phyloP scores from a whole-genome alignment of 257 asterid genomes.

The Rauvolfia tetraphylla region DNA sequence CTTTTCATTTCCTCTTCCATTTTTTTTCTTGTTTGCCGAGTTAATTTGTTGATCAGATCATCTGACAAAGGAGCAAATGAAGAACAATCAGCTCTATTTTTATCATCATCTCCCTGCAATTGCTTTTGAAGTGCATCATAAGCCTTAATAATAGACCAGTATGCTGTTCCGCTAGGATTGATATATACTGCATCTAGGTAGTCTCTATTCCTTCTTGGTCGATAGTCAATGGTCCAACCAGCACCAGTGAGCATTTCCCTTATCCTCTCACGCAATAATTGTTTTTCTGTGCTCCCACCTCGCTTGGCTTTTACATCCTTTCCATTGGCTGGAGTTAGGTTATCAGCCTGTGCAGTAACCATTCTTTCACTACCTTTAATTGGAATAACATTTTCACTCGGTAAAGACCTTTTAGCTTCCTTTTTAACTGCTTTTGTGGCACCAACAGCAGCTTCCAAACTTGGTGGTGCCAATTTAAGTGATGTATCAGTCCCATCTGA shows the following conservation, averaged over 20 bases:
- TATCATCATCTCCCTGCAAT: conserved; percentile 45
- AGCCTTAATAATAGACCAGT: conserved; percentile 96
- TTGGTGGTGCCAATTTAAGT: conserved; percentile 66
- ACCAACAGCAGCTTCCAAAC: conserved; percentile 40
- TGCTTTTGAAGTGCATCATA: conserved; percentile 88
- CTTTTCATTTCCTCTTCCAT: conserved; percentile 71
- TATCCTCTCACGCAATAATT: conserved; percentile 75
- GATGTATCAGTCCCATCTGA: conserved; percentile 55
- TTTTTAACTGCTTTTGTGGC: conserved; percentile 53
- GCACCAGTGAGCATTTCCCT: conserved; percentile 73
- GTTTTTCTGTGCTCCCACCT: conserved; percentile 91
- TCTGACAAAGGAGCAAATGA: conserved; percentile 70
- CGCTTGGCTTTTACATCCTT: conserved; percentile 49
- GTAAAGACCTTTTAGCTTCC: conserved; percentile 38
- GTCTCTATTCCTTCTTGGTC: conserved; percentile 94
- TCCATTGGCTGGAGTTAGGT: conserved; percentile 19
- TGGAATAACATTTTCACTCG: conserved; percentile 33
- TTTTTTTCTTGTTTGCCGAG: conserved; percentile 88
- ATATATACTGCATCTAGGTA: conserved; percentile 95
- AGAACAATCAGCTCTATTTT: conserved; percentile 40
- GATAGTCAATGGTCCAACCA: conserved; percentile 92
- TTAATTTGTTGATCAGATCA: conserved; percentile 73
- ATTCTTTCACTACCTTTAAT: conserved; percentile 38
- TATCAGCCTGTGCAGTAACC: conserved; percentile 17
- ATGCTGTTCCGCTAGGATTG: conserved; percentile 83